Conservation (phyloP, 768 basidiomycete species). For the Lactifluus echinatus region DNA sequence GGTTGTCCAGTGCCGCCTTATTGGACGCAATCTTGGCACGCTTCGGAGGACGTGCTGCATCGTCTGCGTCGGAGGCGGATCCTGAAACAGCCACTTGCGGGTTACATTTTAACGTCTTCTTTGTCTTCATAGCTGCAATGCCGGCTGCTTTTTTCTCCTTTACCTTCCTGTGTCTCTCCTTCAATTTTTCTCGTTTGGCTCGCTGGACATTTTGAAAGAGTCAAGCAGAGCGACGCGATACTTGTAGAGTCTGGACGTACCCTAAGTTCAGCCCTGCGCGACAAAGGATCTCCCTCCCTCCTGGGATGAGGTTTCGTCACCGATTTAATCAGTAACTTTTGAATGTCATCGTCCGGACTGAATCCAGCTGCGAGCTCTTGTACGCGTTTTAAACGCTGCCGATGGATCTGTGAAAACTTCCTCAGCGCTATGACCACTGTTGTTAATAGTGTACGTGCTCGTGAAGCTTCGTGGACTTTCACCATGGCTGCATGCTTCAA, state of each 20-base stretch:
- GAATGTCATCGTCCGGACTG: slow-evolving; percentile 40
- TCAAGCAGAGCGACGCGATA: neutral
- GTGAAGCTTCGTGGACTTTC: slow-evolving; percentile 49
- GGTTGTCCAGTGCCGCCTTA: too few relatives aligned
- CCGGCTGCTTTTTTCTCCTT: slow-evolving; percentile 38
- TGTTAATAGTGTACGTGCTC: slow-evolving; percentile 42
- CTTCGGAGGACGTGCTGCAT: neutral
- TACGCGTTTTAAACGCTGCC: slow-evolving; percentile 49
- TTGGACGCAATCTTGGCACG: neutral
- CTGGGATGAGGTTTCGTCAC: slow-evolving; percentile 1
- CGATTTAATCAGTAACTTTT: slow-evolving; percentile 27
- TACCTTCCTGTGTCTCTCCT: slow-evolving; percentile 40
- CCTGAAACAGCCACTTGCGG: neutral
- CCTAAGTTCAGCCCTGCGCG: slow-evolving; percentile 57
- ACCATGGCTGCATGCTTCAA: slow-evolving; percentile 53
- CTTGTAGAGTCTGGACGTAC: slow-evolving; percentile 30
- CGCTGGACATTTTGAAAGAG: slow-evolving; percentile 29
- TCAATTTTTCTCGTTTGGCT: slow-evolving; percentile 37
- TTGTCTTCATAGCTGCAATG: slow-evolving; percentile 24
- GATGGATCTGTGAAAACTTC: slow-evolving; percentile 43
- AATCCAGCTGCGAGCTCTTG: slow-evolving; percentile 32
- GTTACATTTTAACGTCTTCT: slow-evolving; percentile 8
- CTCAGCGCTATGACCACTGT: neutral
- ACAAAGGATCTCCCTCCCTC: slow-evolving; percentile 24
- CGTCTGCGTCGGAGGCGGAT: neutral